Evolutionary conservation across 495 filamentous ascomycete species (phyloP).

Genomic region (Glonium stellatum): DNA sequence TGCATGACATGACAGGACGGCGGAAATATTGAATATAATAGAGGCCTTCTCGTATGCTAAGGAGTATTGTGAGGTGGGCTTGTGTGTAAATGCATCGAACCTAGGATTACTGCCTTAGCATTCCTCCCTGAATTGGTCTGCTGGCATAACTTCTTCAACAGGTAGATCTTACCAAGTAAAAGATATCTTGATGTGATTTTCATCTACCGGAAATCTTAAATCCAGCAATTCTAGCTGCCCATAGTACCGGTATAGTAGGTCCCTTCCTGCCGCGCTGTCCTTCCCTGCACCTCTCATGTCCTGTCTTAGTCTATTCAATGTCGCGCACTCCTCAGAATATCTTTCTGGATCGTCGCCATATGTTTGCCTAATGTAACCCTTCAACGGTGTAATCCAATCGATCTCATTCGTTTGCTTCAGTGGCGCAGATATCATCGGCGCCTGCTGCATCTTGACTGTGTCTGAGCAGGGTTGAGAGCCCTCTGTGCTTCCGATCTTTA

Average conservation of each 20-base stretch:
- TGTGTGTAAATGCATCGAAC: slow-evolving; percentile 98
- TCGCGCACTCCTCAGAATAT: slow-evolving; percentile 89
- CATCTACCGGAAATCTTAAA: slow-evolving; percentile 91
- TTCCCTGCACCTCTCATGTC: slow-evolving; percentile 98
- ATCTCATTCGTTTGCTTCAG: slow-evolving; percentile 99
- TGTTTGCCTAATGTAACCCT: slow-evolving; percentile 83
- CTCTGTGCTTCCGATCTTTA: not conserved
- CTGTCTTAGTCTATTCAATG: slow-evolving; percentile 92
- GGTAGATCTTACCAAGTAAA: slow-evolving; percentile 77
- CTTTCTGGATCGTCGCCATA: slow-evolving; percentile 96
- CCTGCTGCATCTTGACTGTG: slow-evolving; percentile 57
- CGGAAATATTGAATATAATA: slow-evolving; percentile 99
- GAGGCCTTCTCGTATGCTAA: slow-evolving; percentile 97
- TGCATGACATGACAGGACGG: slow-evolving; percentile 91
- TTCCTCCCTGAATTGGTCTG: not conserved
- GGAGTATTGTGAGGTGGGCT: slow-evolving; percentile 89
- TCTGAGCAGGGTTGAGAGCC: slow-evolving; percentile 9
- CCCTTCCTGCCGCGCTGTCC: slow-evolving; percentile 89
- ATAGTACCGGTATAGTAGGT: slow-evolving; percentile 94
- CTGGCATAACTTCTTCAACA: not conserved
- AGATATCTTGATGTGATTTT: slow-evolving; percentile 96
- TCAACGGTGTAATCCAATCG: slow-evolving; percentile 92
- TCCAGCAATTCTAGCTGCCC: slow-evolving; percentile 93
- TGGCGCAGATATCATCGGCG: slow-evolving; percentile 88
- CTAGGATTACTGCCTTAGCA: slow-evolving; percentile 39